phyloP scores from a whole-genome alignment of 2,329 filamentous ascomycete genomes.

The Nemania sp. region DNA sequence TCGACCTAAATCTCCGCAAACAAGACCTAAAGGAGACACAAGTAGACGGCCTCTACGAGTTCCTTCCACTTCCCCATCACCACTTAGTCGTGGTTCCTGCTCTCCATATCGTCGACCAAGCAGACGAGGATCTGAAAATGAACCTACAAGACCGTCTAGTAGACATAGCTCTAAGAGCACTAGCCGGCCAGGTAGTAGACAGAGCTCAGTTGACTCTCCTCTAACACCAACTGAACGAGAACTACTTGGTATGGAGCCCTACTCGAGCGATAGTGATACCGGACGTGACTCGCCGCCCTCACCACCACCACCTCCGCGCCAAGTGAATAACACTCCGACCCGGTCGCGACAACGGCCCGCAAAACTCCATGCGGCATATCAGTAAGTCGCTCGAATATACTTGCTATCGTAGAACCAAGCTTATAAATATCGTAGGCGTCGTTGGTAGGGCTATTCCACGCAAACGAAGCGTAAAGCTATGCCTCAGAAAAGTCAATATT shows the following conservation, averaged over 20 bases:
- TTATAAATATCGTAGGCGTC: conserved; percentile 30
- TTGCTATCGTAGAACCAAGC: too few relatives aligned
- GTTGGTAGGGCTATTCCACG: conserved; percentile 27
- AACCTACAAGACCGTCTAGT: conserved; percentile 21
- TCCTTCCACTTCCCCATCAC: conserved; percentile 17
- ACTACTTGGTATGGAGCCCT: conserved; percentile 36
- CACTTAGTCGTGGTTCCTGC: neutral
- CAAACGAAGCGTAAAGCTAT: too few relatives aligned
- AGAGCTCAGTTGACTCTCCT: conserved; percentile 31
- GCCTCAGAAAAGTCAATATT: too few relatives aligned
- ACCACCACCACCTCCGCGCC: too few relatives aligned
- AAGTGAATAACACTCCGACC: conserved; percentile 19
- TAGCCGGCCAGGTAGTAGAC: conserved; percentile 19
- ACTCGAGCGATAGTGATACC: conserved; percentile 30
- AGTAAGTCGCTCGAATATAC: conserved; percentile 28
- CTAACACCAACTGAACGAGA: conserved; percentile 38
- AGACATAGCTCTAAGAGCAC: conserved; percentile 18
- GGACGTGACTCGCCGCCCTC: conserved; percentile 29
- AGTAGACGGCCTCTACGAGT: neutral
- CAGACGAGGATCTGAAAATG: conserved; percentile 9
- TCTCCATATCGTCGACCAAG: conserved; percentile 6
- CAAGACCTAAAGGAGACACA: neutral
- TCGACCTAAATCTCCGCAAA: neutral
- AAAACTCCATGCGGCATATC: conserved; percentile 33
- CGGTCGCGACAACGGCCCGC: conserved; percentile 31